These are phyloP conservation scores for Coprinellus aureogranulatus DNA, from an alignment of 768 basidiomycete genomes.

Conservation along the genomic window DNA sequence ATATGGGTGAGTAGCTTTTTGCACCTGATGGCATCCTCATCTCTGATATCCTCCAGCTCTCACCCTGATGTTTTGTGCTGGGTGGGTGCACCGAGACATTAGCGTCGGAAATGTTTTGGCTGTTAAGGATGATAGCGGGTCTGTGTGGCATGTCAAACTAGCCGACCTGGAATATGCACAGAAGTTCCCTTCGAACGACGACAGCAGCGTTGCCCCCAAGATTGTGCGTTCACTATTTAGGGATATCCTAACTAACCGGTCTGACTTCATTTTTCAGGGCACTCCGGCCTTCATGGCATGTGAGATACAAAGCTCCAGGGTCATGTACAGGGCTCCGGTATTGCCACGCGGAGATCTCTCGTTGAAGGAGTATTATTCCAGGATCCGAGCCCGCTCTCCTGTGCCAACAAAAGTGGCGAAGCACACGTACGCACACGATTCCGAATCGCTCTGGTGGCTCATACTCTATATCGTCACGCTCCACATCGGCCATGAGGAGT, in stretches of 20 bases:
- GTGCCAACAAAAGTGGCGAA: no score
- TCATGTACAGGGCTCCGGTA: neutral
- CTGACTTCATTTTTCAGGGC: constrained; percentile 6
- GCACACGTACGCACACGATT: constrained; percentile 3
- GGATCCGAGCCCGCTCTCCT: no score
- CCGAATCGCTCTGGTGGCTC: constrained; percentile 9
- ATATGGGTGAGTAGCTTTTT: neutral
- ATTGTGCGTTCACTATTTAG: neutral
- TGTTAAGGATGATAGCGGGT: neutral
- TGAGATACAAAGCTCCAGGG: constrained; percentile 1
- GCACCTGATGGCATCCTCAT: no score
- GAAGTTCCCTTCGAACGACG: neutral
- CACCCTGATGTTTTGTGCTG: constrained; percentile 4
- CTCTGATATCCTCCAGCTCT: constrained; percentile 5
- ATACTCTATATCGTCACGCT: neutral
- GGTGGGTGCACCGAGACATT: constrained; percentile 10
- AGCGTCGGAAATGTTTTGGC: constrained; percentile 8
- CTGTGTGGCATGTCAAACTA: neutral
- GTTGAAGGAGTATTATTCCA: neutral
- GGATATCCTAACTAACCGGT: neutral
- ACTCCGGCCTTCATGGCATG: constrained; percentile 12
- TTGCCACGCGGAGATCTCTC: neutral
- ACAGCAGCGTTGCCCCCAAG: neutral
- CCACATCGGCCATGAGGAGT: neutral
- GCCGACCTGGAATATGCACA: constrained; percentile 12